Evolutionary conservation across 768 basidiomycete genomes (phyloP).

Genomic region (Boletellus ananas): DNA sequence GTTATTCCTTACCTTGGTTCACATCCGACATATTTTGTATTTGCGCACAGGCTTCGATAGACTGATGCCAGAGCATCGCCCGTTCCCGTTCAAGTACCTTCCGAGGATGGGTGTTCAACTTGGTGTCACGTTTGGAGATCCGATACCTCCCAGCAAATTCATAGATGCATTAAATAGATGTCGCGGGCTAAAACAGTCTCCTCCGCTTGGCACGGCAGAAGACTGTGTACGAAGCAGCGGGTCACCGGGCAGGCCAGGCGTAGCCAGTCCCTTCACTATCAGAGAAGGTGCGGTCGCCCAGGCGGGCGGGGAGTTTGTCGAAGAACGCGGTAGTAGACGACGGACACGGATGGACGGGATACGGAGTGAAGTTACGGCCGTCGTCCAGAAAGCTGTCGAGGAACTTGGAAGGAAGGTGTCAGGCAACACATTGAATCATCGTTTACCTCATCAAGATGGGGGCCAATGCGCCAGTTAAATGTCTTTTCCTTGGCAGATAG

Average conservation of each 20-base stretch:
- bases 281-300: neutral
- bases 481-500: too few relatives aligned
- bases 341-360: constrained; percentile 34
- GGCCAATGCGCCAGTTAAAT: neutral
- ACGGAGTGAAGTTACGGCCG: constrained; percentile 51
- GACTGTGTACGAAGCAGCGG: neutral
- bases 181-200: neutral
- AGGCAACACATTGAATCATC: constrained; percentile 32
- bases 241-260: neutral
- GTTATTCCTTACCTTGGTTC: neutral
- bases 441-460: neutral
- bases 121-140: constrained; percentile 77
- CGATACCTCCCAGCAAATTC: constrained; percentile 48
- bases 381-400: constrained; percentile 53
- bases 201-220: neutral
- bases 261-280: neutral
- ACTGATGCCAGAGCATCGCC: constrained; percentile 85
- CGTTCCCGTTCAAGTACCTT: constrained; percentile 68
- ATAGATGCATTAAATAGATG: constrained; percentile 16
- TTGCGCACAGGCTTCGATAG: constrained; percentile 64
- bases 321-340: constrained; percentile 1
- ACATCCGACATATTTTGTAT: too few relatives aligned
- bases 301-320: constrained; percentile 4
- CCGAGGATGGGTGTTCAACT: constrained; percentile 61
- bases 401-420: constrained; percentile 49